Conservation (phyloP, 352 stramenopile species). For the Phytophthora multivora region DNA sequence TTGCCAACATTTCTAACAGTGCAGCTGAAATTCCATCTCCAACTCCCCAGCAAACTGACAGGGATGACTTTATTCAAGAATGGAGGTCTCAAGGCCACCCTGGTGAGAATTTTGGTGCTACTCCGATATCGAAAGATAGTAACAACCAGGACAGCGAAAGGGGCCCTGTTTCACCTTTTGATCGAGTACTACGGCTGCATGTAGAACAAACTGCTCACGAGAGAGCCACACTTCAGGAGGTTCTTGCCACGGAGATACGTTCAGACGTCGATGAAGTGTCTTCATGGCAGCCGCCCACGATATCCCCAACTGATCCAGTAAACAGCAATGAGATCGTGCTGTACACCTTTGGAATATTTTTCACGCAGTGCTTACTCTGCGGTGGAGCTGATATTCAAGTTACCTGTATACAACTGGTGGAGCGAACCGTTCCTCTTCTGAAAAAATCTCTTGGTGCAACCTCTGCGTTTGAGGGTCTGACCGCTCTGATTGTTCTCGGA, state of each 20-base stretch:
- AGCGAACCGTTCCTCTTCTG: constrained; percentile 36
- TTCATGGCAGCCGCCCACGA: constrained; percentile 22
- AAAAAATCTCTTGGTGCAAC: constrained; percentile 20
- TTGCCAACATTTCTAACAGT: constrained; percentile 10
- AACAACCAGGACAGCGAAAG: background rate
- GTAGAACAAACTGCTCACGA: constrained; percentile 27
- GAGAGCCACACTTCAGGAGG: constrained; percentile 20
- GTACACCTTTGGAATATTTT: constrained; percentile 63
- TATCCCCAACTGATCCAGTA: constrained; percentile 28
- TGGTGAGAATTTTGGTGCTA: too few species aligned
- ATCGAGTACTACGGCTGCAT: constrained; percentile 20
- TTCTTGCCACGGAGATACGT: constrained; percentile 9
- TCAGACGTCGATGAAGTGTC: background rate
- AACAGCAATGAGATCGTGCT: constrained; percentile 30
- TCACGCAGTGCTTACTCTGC: constrained; percentile 47
- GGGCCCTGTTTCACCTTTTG: constrained; percentile 20
- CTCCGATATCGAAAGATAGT: too few species aligned
- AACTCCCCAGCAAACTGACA: background rate
- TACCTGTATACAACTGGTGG: constrained; percentile 32
- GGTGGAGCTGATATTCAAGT: constrained; percentile 29
- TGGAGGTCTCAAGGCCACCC: background rate
- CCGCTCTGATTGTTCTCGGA: constrained; percentile 40
- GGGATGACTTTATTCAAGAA: background rate
- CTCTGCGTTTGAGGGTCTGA: constrained; percentile 46
- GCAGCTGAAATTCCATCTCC: background rate